Evolutionary conservation across 805 yeast species (phyloP), one percentile per base, ranked within the genome.

Genomic region (Starmerella lactis-condensi): DNA sequence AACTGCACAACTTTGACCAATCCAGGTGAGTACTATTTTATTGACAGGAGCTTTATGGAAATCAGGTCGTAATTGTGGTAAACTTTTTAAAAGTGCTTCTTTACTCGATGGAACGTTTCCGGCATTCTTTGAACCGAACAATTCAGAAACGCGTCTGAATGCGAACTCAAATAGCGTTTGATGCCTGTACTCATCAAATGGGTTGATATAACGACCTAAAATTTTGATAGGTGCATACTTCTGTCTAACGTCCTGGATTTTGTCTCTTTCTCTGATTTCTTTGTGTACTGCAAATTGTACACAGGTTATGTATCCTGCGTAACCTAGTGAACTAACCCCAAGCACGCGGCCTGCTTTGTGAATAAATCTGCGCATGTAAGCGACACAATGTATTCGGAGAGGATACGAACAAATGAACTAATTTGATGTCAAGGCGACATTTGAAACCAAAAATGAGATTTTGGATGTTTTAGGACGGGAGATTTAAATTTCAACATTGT

Each of bases 111-210:
- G 81, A 5, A 72, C 57, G 2, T 70, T 65, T 25, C 81, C 74
- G 36, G 78, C 54, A 9, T 70, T 62, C 20, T 57, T 58, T 11
- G 61, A 51, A 42, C 75, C 77, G 42, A 75, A 63, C 4, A 79
- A 48, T 49, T 82, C 94, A 34, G 70, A 50, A 3, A 82, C 37
- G 14, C 94, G 59, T 42, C 83, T 75, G 26, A 67, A 59, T 18
- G 78, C 57, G 53, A 83, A 85, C 54, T 85, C 95, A 48, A 76
- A 76, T 6, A 79, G 61, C 0, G 94, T 81, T 53, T 83, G 95
- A 5, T 81, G 75, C 31, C 95, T 62, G 49, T 85, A 85, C 48
- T 85, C 94, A 12, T 65, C 64, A 50, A 85, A 85, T 2, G 96
- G 96, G 46, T 85, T 85, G 36, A 79, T 89, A 54, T 68, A 85